Conservation (phyloP, 805 yeast species). For the Metschnikowia lochheadii region DNA sequence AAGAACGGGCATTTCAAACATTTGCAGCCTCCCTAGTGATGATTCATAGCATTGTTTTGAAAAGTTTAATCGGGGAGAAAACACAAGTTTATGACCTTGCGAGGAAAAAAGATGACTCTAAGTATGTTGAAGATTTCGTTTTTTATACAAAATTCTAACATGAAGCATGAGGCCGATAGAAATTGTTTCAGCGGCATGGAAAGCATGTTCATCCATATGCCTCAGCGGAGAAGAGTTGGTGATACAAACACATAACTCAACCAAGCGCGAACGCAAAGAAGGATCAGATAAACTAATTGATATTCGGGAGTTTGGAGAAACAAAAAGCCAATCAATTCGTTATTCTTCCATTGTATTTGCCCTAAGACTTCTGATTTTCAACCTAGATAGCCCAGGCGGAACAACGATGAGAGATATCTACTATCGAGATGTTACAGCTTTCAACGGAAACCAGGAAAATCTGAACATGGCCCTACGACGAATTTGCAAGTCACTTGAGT, state of each 20-base stretch:
- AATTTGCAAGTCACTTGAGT: slow-evolving; percentile 5
- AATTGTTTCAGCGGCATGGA: not conserved
- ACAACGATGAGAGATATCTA: slow-evolving; percentile 17
- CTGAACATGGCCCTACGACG: slow-evolving; percentile 10
- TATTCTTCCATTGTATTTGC: slow-evolving; percentile 10
- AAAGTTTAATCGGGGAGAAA: not conserved
- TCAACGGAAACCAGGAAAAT: slow-evolving; percentile 12
- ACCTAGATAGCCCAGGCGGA: slow-evolving; percentile 3
- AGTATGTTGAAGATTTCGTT: not conserved
- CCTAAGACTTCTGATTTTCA: slow-evolving; percentile 7
- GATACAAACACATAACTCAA: not conserved
- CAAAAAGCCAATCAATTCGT: slow-evolving; percentile 7
- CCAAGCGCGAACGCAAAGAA: not conserved
- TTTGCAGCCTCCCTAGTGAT: not conserved
- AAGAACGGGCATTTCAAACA: not conserved
- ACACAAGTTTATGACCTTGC: not conserved
- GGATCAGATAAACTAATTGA: not conserved
- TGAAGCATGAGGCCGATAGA: not conserved
- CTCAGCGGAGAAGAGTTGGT: slow-evolving; percentile 1
- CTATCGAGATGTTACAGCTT: slow-evolving; percentile 15
- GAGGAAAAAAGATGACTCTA: not conserved
- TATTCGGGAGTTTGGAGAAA: slow-evolving; percentile 12
- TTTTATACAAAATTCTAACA: not conserved
- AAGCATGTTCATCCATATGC: not conserved
- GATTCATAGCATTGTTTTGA: not conserved